phyloP scores from a whole-genome alignment of 2,329 filamentous ascomycete species.

The Sporothrix brunneoviolacea region DNA sequence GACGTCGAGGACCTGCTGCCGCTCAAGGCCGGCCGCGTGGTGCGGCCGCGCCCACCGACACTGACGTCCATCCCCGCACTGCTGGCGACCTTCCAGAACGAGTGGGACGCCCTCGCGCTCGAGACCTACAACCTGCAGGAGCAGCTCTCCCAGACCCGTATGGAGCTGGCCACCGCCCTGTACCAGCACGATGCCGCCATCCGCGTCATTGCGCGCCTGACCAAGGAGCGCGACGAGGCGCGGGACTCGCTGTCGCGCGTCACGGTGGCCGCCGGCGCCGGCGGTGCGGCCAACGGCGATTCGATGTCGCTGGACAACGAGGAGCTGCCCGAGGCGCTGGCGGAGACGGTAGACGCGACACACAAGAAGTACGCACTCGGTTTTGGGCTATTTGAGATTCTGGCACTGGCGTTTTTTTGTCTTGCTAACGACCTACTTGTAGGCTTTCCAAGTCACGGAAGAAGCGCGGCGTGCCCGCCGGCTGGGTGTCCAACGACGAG shows the following conservation, averaged over 20 bases:
- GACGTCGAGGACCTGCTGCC: constrained; percentile 78
- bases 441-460: constrained; percentile 83
- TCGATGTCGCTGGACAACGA: constrained; percentile 89
- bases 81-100: constrained; percentile 91
- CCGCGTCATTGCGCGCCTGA: constrained; percentile 83
- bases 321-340: constrained; percentile 64
- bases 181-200: constrained; percentile 98
- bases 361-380: constrained; percentile 63
- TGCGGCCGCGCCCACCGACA: constrained; percentile 83
- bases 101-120: constrained; percentile 91
- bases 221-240: constrained; percentile 88
- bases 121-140: constrained; percentile 89
- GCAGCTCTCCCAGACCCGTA: constrained; percentile 79
- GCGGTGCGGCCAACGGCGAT: constrained; percentile 53
- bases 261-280: constrained; percentile 52
- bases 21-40: constrained; percentile 74
- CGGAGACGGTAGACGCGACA: constrained; percentile 68
- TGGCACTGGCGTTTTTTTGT: background rate
- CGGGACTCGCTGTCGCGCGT: constrained; percentile 82
- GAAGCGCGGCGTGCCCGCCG: constrained; percentile 78
- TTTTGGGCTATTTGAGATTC: background rate
- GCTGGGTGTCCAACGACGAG: constrained; percentile 72
- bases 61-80: constrained; percentile 94
- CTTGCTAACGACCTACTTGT: constrained; percentile 12
- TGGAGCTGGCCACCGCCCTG: constrained; percentile 86